Percentiles rank a stretch among this genome's conserved stretches.
Conservation (phyloP, 345 rosid genomes). For the Bruguiera gymnorhiza region DNA sequence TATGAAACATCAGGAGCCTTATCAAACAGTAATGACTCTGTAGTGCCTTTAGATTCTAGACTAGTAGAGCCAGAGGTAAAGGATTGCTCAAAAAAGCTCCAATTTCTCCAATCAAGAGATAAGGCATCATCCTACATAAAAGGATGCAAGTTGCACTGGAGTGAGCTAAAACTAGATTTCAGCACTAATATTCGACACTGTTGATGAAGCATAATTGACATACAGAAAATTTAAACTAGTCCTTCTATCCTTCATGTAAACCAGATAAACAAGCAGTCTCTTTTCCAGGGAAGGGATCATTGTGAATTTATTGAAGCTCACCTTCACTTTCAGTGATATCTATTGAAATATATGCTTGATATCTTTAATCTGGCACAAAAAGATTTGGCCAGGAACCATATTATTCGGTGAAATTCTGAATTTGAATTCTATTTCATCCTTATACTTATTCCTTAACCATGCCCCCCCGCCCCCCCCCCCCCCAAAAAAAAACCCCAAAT, state of each 20-base stretch:
- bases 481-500: not conserved
- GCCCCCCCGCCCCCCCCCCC: not conserved
- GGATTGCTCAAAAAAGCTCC: constrained; percentile 50
- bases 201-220: not conserved
- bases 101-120: constrained; percentile 70
- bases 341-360: not conserved
- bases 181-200: not conserved
- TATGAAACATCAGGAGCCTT: constrained; percentile 26
- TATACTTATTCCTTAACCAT: not conserved
- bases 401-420: too few species aligned
- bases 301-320: too few species aligned
- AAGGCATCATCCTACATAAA: constrained; percentile 41
- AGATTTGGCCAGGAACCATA: not conserved
- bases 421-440: not conserved
- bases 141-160: constrained; percentile 10
- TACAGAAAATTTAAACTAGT: not conserved
- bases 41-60: constrained; percentile 28
- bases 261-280: not conserved
- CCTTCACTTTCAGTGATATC: too few species aligned
- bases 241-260: not conserved
- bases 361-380: not conserved
- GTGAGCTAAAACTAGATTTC: constrained; percentile 4
- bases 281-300: too few species aligned
- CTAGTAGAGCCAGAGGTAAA: constrained; percentile 13
- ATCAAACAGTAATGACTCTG: constrained; percentile 39